Conservation (phyloP, 768 basidiomycete genomes). For the Leccinum subgranulosum region DNA sequence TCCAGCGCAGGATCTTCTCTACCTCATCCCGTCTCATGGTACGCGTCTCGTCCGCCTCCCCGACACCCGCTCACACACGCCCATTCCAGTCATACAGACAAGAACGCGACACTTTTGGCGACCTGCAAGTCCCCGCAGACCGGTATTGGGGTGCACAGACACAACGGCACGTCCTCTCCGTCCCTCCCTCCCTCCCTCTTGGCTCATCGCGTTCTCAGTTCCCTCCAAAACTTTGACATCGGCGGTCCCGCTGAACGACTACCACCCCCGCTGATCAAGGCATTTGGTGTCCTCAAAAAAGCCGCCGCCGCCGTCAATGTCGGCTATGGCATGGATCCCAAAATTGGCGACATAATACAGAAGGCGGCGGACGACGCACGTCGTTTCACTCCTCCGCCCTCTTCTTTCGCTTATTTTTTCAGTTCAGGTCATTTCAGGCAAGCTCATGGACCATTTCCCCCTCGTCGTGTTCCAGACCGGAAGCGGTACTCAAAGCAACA, state of each 20-base stretch:
- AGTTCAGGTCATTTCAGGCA: conserved; percentile 88
- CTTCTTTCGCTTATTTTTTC: conserved; percentile 1
- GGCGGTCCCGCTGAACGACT: conserved; percentile 92
- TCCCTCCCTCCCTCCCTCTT: background rate
- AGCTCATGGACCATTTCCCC: conserved; percentile 93
- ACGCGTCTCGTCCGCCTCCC: background rate
- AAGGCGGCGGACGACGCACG: conserved; percentile 90
- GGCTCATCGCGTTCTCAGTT: conserved; percentile 43
- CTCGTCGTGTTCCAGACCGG: conserved; percentile 99
- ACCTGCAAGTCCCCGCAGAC: conserved; percentile 82
- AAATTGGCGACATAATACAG: conserved; percentile 85
- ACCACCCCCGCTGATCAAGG: conserved; percentile 94
- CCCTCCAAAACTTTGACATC: conserved; percentile 97
- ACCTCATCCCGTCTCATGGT: conserved; percentile 38
- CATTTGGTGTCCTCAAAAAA: conserved; percentile 97
- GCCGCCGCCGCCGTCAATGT: conserved; percentile 91
- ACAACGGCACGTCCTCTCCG: conserved; percentile 58
- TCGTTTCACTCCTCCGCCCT: background rate
- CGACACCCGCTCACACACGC: background rate
- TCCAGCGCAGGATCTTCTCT: conserved; percentile 21
- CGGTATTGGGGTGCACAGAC: conserved; percentile 99
- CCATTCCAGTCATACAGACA: conserved; percentile 58
- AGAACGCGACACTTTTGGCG: conserved; percentile 95
- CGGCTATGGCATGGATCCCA: conserved; percentile 85
- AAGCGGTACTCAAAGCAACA: conserved; percentile 98